These are phyloP conservation scores for Erysimum cheiranthoides DNA, from an alignment of 345 rosid genomes.

Conservation along the genomic window DNA sequence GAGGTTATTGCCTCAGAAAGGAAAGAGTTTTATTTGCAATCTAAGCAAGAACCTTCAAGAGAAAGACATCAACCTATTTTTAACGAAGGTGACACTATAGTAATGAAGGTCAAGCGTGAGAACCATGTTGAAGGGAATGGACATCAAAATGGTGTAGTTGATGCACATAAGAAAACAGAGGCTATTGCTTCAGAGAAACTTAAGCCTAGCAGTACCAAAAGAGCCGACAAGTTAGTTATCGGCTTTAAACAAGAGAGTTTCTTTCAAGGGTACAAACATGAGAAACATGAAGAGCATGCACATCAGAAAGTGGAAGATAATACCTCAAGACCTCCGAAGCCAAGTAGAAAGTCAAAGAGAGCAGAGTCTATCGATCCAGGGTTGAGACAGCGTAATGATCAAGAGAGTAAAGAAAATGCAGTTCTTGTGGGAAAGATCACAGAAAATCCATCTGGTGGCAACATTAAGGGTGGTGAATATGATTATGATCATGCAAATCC, in stretches of 20 bases:
- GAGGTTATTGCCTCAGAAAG: constrained; percentile 50
- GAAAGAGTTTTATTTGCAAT: constrained; percentile 44
- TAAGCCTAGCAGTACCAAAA: constrained; percentile 54
- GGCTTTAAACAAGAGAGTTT: constrained; percentile 52
- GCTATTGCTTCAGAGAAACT: constrained; percentile 50
- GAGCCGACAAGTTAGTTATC: constrained; percentile 44
- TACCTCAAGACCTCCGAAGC: constrained; percentile 52
- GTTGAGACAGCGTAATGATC: constrained; percentile 44
- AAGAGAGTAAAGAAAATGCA: constrained; percentile 57
- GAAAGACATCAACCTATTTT: constrained; percentile 45
- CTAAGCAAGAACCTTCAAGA: constrained; percentile 41
- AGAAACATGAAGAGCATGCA: constrained; percentile 47
- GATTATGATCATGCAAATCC: constrained; percentile 42
- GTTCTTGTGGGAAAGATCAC: constrained; percentile 43
- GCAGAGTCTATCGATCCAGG: constrained; percentile 41
- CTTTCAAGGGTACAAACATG: constrained; percentile 51
- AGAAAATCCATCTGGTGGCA: constrained; percentile 41
- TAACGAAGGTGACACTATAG: constrained; percentile 44
- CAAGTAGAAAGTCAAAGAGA: constrained; percentile 56
- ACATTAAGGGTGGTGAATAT: constrained; percentile 35
- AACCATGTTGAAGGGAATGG: constrained; percentile 45
- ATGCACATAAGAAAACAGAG: constrained; percentile 48
- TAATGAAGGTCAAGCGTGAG: constrained; percentile 50
- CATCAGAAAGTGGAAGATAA: constrained; percentile 49
- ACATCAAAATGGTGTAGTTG: constrained; percentile 48